Evolutionary conservation across 2,329 filamentous ascomycete genomes (phyloP), one percentile per base, ranked within the genome.

Genomic region (Cladosporium sp.): DNA sequence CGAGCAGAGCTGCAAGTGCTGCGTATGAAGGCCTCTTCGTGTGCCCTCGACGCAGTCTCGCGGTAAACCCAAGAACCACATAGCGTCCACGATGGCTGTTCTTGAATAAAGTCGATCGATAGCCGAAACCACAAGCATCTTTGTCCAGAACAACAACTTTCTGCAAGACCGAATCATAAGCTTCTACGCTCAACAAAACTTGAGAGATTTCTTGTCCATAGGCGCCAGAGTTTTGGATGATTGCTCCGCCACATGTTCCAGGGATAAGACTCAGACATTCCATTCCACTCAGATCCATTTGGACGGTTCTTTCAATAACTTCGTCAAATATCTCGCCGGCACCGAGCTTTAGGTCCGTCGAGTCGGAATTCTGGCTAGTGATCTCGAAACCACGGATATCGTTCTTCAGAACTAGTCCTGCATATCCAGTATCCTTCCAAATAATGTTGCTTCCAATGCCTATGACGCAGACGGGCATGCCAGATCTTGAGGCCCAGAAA

Each of bases 221-320:
- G 3, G 42, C 42, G 11, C 43, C 43, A 3, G 43, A 46, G 20
- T 46, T 46, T 8, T 46, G 43, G n/a, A 46, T 46, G 15, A 46
- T 9, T 13, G 43, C 43, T 27, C 33, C 43, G 4, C 43, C 43
- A 20, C 43, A 46, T 7, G 20, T 46, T 3, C 43, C 43, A 13
- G 43, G 33, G 12, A 46, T 46, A 3, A 38, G 22, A 15, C 43
- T 45, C 7, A 46, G 22, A 22, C 43, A 38, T 5, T 38, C 43
- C 9, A 46, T 27, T 2, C 32, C 43, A 27, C 32, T 16, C n/a
- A 46, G 29, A 15, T 22, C 20, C n/a, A 29, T 27, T 12, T 30
- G 11, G 3, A 30, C 16, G 18, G 19, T 38, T 3, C 43, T 19
- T 20, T 19, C 15, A 13, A 46, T 22, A 1, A 46, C 43, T n/a